These are phyloP conservation scores for Trichophyton benhamiae DNA, from an alignment of 2,329 filamentous ascomycete species.

Conservation along the genomic window DNA sequence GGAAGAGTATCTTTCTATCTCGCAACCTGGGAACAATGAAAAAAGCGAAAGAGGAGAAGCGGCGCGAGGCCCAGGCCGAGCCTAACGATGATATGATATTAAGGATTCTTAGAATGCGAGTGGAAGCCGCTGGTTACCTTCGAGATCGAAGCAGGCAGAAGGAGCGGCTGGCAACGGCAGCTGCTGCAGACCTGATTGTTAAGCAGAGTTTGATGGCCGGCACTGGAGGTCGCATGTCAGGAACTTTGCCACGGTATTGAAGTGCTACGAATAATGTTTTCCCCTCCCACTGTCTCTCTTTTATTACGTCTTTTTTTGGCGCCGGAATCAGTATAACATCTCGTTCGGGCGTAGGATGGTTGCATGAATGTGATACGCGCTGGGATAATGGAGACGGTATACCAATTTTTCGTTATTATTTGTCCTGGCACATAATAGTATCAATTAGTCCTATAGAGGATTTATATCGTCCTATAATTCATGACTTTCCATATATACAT, in stretches of 20 bases:
- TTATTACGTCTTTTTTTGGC: not conserved
- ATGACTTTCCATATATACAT: not conserved
- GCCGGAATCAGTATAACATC: not conserved
- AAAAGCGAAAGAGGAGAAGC: constrained; percentile 88
- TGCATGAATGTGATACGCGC: not conserved
- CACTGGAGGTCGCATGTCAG: constrained; percentile 41
- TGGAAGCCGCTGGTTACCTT: constrained; percentile 76
- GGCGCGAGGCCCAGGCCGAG: constrained; percentile 89
- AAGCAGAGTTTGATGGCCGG: constrained; percentile 68
- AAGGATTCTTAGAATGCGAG: constrained; percentile 85
- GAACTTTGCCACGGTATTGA: constrained; percentile 21
- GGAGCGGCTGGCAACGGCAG: constrained; percentile 78
- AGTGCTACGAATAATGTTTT: not conserved
- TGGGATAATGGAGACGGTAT: not conserved
- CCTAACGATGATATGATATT: constrained; percentile 98
- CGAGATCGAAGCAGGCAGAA: constrained; percentile 87
- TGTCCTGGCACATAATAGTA: not conserved
- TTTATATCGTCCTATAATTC: not conserved
- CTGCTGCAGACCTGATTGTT: constrained; percentile 88
- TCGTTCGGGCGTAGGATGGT: not conserved
- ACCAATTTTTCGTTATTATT: not conserved
- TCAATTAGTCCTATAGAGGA: not conserved
- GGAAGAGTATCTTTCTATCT: constrained; percentile 75
- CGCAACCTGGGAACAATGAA: constrained; percentile 93
- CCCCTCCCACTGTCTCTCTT: not conserved